phyloP scores from a whole-genome alignment of 768 basidiomycete genomes.

The Boletus tylopilopsis region DNA sequence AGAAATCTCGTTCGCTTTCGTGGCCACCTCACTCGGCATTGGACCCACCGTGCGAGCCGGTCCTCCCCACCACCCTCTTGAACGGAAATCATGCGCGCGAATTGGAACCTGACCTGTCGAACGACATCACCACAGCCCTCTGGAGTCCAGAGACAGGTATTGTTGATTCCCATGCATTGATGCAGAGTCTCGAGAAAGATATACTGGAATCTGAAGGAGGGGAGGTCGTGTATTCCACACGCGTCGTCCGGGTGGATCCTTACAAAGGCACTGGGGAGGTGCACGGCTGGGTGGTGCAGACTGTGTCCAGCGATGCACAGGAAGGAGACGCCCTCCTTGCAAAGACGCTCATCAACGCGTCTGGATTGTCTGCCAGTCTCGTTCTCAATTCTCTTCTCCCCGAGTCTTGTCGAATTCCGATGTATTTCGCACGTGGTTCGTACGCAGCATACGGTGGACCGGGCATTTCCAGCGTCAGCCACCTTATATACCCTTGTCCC shows the following conservation, averaged over 20 bases:
- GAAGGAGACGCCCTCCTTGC: constrained; percentile 66
- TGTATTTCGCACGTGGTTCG: constrained; percentile 80
- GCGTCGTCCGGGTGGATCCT: constrained; percentile 83
- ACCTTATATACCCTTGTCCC: constrained; percentile 92
- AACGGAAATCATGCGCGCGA: constrained; percentile 61
- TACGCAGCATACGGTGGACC: constrained; percentile 87
- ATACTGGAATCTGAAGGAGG: constrained; percentile 67
- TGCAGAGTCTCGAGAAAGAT: constrained; percentile 81
- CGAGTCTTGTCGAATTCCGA: constrained; percentile 53
- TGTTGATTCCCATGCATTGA: constrained; percentile 79
- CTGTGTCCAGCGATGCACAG: constrained; percentile 49
- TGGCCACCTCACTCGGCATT: constrained; percentile 44
- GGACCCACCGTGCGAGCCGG: constrained; percentile 26
- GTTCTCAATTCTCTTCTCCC: constrained; percentile 70
- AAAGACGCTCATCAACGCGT: constrained; percentile 76
- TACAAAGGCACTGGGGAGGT: constrained; percentile 29
- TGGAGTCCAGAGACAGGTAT: constrained; percentile 89
- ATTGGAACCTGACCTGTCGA: constrained; percentile 81
- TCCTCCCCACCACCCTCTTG: constrained; percentile 66
- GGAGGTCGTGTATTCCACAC: constrained; percentile 72
- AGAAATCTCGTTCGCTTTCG: constrained; percentile 52
- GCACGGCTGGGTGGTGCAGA: constrained; percentile 88
- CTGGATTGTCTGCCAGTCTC: constrained; percentile 69
- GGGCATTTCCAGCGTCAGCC: constrained; percentile 60
- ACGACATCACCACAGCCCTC: constrained; percentile 65